Evolutionary conservation across 352 stramenopile genomes (phyloP).

Genomic region (Albugo candida): DNA sequence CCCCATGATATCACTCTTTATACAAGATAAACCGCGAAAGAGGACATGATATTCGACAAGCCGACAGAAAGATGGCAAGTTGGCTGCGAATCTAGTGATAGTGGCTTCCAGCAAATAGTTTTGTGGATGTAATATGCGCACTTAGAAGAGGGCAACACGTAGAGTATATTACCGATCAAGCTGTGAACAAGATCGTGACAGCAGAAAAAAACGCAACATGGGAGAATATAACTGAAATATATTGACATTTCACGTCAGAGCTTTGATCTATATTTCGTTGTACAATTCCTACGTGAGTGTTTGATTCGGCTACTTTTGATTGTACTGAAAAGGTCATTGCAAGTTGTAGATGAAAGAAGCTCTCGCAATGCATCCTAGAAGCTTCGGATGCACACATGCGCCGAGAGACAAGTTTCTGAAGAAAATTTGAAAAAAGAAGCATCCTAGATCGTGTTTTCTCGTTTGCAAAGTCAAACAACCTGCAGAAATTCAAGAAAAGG

Average conservation of each 20-base stretch:
- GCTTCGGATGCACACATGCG: constrained; percentile 75
- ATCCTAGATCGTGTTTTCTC: constrained; percentile 82
- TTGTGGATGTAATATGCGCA: constrained; percentile 96
- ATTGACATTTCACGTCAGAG: constrained; percentile 92
- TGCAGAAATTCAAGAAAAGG: constrained; percentile 80
- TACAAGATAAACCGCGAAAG: constrained; percentile 14
- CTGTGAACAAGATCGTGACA: constrained; percentile 73
- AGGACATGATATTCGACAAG: constrained; percentile 81
- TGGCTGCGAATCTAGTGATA: constrained; percentile 82
- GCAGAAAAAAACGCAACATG: constrained; percentile 91
- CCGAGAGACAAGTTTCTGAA: constrained; percentile 80
- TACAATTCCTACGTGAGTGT: constrained; percentile 87
- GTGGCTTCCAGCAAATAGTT: constrained; percentile 91
- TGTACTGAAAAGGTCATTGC: not conserved
- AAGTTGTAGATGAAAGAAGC: constrained; percentile 87
- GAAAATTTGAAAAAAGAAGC: constrained; percentile 71
- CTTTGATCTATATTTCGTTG: constrained; percentile 92
- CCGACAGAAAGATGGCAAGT: constrained; percentile 91
- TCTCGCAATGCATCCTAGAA: constrained; percentile 72
- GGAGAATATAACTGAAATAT: constrained; percentile 88
- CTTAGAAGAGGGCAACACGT: constrained; percentile 93
- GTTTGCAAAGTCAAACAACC: constrained; percentile 85
- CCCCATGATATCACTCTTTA: constrained; percentile 89
- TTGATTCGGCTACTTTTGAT: not conserved
- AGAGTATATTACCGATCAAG: constrained; percentile 82